phyloP scores from a whole-genome alignment of 2,329 filamentous ascomycete genomes.

The Alternaria ethzedia region DNA sequence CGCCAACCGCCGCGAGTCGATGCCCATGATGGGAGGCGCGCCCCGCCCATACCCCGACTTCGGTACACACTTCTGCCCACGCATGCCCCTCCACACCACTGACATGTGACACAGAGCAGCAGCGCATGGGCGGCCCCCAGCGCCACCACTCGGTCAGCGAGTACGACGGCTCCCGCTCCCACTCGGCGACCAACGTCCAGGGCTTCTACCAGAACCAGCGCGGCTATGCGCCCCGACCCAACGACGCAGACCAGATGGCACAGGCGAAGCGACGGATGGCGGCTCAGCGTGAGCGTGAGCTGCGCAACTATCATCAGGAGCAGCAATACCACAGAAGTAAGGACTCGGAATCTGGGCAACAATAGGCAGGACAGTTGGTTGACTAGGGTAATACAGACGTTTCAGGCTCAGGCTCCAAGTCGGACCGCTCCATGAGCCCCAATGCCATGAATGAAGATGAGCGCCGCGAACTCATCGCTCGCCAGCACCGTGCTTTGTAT shows the following conservation, averaged over 20 bases:
- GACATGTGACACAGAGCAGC: slow-evolving; percentile 55
- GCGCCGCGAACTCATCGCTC: slow-evolving; percentile 92
- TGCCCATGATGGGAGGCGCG: slow-evolving; percentile 65
- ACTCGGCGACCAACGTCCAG: slow-evolving; percentile 80
- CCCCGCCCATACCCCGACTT: slow-evolving; percentile 64
- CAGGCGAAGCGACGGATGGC: slow-evolving; percentile 99
- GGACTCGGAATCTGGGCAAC: slow-evolving; percentile 77
- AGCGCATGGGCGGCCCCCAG: slow-evolving; percentile 70
- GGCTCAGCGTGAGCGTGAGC: slow-evolving; percentile 96
- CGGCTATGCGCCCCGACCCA: slow-evolving; percentile 78
- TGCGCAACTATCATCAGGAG: slow-evolving; percentile 99
- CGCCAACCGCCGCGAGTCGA: slow-evolving; percentile 79
- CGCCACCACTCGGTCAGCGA: slow-evolving; percentile 87
- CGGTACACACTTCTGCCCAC: slow-evolving; percentile 54
- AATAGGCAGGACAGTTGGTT: slow-evolving; percentile 53
- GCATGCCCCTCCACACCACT: slow-evolving; percentile 11
- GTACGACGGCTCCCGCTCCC: slow-evolving; percentile 77
- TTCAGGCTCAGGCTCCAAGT: slow-evolving; percentile 75
- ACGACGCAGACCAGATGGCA: slow-evolving; percentile 97
- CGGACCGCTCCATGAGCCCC: slow-evolving; percentile 84
- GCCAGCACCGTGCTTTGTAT: slow-evolving; percentile 93
- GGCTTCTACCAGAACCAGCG: slow-evolving; percentile 94
- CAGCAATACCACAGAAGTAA: slow-evolving; percentile 99
- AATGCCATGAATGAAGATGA: slow-evolving; percentile 92
- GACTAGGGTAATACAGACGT: slow-evolving; percentile 71